Evolutionary conservation across 352 stramenopile genomes (phyloP), one percentile per base, ranked within the genome.

Genomic region (Pythium dissimile): DNA sequence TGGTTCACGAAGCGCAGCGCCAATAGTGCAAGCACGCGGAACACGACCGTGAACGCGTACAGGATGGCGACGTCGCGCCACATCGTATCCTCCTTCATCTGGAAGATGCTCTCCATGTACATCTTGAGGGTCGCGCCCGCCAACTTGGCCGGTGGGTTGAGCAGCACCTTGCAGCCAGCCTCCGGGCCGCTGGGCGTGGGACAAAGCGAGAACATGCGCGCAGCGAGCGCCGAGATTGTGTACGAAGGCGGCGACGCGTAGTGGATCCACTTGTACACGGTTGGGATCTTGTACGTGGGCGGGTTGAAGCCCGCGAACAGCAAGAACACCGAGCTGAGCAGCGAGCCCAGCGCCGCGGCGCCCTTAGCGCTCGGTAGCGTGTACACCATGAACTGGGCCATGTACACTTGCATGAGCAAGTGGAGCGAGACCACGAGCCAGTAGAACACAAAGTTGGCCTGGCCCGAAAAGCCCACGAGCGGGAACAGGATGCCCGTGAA

Each of bases 401-500:
- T 52, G 55, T 85, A 89, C 24, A 75, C 67, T 39, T 75, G 70
- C 23, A 82, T 51, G n/a, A 86, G 42, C 27, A 80, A 48, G 41
- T 84, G 70, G 18, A 87, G 54, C 13, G 59, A 69, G 21, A 81
- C 45, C 4, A 73, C 54, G 23, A 89, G 18, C 73, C 79, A 86
- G 62, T 80, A 89, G 50, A 75, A 72, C 31, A 83, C 53, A 58
- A 79, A 80, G 16, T 67, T 68, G 37, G 31, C 35, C 16, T 67
- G 52, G 26, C 72, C 76, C 0, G 63, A 64, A 54, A 88, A 83
- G 54, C 73, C 75, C 7, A 84, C 73, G 15, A 75, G 75, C 16
- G 77, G 75, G 67, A 73, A 88, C 18, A 79, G 63, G 35, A 89
- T 84, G 39, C 64, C 59, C 3, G 71, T 77, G 60, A 84, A 89